Conservation (phyloP, 2,329 filamentous ascomycete species). For the Gnomoniopsis smithogilvyi region DNA sequence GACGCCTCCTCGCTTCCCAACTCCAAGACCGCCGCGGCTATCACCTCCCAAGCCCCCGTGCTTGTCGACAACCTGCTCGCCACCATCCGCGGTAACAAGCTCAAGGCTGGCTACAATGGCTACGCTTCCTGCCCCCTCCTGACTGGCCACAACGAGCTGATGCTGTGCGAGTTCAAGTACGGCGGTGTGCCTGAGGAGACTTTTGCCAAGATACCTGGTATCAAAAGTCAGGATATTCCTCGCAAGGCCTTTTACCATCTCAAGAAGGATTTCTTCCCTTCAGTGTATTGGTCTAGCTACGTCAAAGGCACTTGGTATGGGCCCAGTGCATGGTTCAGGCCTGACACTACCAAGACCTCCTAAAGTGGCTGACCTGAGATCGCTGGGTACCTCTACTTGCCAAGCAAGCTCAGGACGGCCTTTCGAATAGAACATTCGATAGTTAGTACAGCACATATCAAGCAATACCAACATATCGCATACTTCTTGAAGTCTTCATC, state of each 20-base stretch:
- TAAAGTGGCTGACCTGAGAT: not conserved
- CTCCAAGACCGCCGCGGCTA: slow-evolving; percentile 43
- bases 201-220: slow-evolving; percentile 28
- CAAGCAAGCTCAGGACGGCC: too few relatives aligned
- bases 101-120: slow-evolving; percentile 35
- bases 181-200: slow-evolving; percentile 43
- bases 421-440: too few relatives aligned
- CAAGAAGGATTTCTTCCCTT: slow-evolving; percentile 42
- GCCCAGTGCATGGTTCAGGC: slow-evolving; percentile 21
- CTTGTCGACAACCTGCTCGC: slow-evolving; percentile 38
- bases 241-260: slow-evolving; percentile 37
- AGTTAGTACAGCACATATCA: too few relatives aligned
- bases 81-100: slow-evolving; percentile 31
- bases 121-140: slow-evolving; percentile 45
- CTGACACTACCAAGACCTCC: slow-evolving; percentile 11
- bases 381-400: not conserved
- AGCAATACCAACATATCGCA: too few relatives aligned
- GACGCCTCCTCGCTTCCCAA: slow-evolving; percentile 37
- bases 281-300: slow-evolving; percentile 28
- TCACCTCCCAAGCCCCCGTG: slow-evolving; percentile 41
- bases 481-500: too few relatives aligned
- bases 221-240: slow-evolving; percentile 37
- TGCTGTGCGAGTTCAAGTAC: slow-evolving; percentile 47
- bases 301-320: slow-evolving; percentile 31
- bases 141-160: slow-evolving; percentile 41